Evolutionary conservation across 2,329 filamentous ascomycete species (phyloP).

Genomic region (Verticillium albo-atrum): DNA sequence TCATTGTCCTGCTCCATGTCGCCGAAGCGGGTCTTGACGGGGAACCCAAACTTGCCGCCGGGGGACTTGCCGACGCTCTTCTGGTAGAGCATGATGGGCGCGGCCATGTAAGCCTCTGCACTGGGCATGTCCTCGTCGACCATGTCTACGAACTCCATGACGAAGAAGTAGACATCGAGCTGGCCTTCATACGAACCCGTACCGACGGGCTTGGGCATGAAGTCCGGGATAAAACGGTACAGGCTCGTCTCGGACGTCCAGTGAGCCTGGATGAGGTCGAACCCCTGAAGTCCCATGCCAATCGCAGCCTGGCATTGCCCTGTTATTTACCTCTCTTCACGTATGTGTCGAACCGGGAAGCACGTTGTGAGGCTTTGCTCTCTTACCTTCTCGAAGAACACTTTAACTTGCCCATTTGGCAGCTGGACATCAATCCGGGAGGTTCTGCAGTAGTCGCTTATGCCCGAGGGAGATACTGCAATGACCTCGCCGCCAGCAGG

Average conservation of each 20-base stretch:
- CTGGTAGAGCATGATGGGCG: constrained; percentile 15
- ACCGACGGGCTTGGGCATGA: constrained; percentile 14
- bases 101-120: constrained; percentile 12
- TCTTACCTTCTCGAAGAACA: neutral
- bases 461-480: neutral
- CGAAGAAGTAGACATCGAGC: constrained; percentile 17
- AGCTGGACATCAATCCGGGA: neutral
- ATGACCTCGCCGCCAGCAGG: neutral
- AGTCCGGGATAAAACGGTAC: constrained; percentile 16
- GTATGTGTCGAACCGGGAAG: neutral
- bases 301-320: neutral
- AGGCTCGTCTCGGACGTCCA: constrained; percentile 16
- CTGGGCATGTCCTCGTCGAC: constrained; percentile 16
- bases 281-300: neutral
- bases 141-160: constrained; percentile 19
- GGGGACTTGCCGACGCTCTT: constrained; percentile 22
- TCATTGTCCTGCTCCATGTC: constrained; percentile 28
- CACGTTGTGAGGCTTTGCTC: neutral
- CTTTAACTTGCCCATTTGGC: neutral
- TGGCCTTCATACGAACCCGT: constrained; percentile 14
- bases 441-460: neutral
- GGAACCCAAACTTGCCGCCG: constrained; percentile 28
- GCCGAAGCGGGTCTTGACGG: constrained; percentile 29
- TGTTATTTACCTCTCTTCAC: neutral
- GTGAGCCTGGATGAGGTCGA: constrained; percentile 10